A percentile compares a stretch with the other conserved stretches of the same genome.
phyloP scores from a whole-genome alignment of 1,284 basidiomycete species.

The Naganishia cerealis region DNA sequence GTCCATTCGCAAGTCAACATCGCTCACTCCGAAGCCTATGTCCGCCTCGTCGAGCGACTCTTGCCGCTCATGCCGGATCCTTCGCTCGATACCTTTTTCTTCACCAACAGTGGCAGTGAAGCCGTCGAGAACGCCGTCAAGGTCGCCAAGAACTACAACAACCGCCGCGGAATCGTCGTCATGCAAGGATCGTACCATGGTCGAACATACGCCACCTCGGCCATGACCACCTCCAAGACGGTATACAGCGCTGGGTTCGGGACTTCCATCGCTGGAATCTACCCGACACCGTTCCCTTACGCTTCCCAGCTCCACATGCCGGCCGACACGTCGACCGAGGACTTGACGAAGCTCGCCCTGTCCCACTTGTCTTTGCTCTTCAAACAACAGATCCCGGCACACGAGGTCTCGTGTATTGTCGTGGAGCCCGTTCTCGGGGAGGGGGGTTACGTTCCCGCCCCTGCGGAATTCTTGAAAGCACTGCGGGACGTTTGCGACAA shows the following conservation, averaged over 20 bases:
- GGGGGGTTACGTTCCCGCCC: conserved; percentile 88
- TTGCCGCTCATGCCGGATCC: conserved; percentile 48
- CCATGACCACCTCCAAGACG: conserved; percentile 83
- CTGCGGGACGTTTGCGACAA: conserved; percentile 81
- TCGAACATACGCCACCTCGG: conserved; percentile 80
- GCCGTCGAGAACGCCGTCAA: conserved; percentile 58
- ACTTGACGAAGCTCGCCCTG: conserved; percentile 68
- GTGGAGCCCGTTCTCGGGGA: conserved; percentile 91
- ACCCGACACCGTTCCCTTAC: conserved; percentile 81
- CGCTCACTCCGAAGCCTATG: conserved; percentile 67
- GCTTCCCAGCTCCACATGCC: conserved; percentile 81
- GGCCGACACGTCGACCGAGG: conserved; percentile 63
- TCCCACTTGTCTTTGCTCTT: conserved; percentile 82
- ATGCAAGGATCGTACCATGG: conserved; percentile 90
- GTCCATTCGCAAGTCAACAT: conserved; percentile 68
- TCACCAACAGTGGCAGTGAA: conserved; percentile 75
- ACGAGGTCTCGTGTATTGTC: conserved; percentile 86
- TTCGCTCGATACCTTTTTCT: conserved; percentile 72
- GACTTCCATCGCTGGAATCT: conserved; percentile 80
- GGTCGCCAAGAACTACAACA: conserved; percentile 70
- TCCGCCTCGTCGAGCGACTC: conserved; percentile 64
- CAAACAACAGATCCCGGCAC: conserved; percentile 76
- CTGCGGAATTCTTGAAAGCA: conserved; percentile 73
- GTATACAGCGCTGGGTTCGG: conserved; percentile 76
- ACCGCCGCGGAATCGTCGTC: conserved; percentile 79